A percentile compares a stretch with the other conserved stretches of the same genome.
Evolutionary conservation across 805 yeast genomes (phyloP).

Genomic region (Yamadazyma sp.): DNA sequence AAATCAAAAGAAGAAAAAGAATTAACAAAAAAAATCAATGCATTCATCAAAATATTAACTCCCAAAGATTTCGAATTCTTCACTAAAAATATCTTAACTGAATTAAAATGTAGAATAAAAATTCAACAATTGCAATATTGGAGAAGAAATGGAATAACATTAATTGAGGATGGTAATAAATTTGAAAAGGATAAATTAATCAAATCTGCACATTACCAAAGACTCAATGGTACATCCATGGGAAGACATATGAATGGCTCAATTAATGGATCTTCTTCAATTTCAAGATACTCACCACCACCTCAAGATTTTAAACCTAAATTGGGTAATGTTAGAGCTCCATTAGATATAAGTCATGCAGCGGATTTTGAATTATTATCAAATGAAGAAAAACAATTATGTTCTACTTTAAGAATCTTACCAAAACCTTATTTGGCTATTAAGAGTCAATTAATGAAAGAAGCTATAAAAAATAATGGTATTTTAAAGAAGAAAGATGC

Average conservation of each 20-base stretch:
- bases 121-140: slow-evolving; percentile 91
- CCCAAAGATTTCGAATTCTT: slow-evolving; percentile 78
- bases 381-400: slow-evolving; percentile 82
- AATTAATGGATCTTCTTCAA: slow-evolving; percentile 12
- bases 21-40: slow-evolving; percentile 67
- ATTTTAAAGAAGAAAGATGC: slow-evolving; percentile 77
- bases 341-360: slow-evolving; percentile 70
- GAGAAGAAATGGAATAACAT: slow-evolving; percentile 85
- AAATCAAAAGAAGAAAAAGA: slow-evolving; percentile 90
- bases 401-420: slow-evolving; percentile 75
- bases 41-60: slow-evolving; percentile 77
- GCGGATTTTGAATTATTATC: slow-evolving; percentile 81
- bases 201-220: slow-evolving; percentile 59
- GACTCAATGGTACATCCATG: slow-evolving; percentile 39
- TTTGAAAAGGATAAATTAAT: slow-evolving; percentile 85
- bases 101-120: slow-evolving; percentile 72
- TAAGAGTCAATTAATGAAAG: slow-evolving; percentile 85
- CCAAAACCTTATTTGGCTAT: slow-evolving; percentile 95
- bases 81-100: slow-evolving; percentile 68
- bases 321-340: slow-evolving; percentile 44
- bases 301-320: slow-evolving; percentile 43
- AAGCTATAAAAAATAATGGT: slow-evolving; percentile 83
- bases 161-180: slow-evolving; percentile 75
- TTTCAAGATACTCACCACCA: slow-evolving; percentile 30
- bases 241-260: slow-evolving; percentile 14